Conservation (phyloP, 2,329 filamentous ascomycete genomes). For the Ascochyta koolunga region DNA sequence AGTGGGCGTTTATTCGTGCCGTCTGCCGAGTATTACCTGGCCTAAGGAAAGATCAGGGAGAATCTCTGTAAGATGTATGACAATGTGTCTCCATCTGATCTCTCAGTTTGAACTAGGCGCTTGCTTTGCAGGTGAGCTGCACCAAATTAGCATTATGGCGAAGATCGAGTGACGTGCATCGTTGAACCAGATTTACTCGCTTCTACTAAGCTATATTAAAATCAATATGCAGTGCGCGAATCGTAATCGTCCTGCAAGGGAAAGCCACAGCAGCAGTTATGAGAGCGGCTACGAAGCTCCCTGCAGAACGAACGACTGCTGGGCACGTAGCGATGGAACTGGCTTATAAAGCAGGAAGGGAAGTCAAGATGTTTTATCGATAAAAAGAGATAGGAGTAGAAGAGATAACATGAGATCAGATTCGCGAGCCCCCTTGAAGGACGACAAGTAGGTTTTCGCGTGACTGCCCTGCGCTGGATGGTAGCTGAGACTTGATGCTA, state of each 20-base stretch:
- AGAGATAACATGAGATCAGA: neutral
- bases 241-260: neutral
- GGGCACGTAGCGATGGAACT: neutral
- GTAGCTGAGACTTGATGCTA: neutral
- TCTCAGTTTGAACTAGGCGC: neutral
- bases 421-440: neutral
- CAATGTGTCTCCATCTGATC: neutral
- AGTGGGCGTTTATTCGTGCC: neutral
- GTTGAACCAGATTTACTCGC: neutral
- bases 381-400: too few relatives aligned
- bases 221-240: neutral
- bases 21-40: neutral
- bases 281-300: neutral
- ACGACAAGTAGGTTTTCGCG: neutral
- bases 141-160: constrained; percentile 6
- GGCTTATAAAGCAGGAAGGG: neutral
- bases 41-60: too few relatives aligned
- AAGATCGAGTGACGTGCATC: neutral
- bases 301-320: neutral
- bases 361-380: neutral
- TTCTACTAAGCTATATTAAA: neutral
- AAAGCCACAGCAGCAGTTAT: neutral
- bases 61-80: neutral
- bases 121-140: neutral
- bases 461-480: neutral